Evolutionary conservation across 306 rosid genomes (phyloP).

Genomic region (Crataegus laevigata): DNA sequence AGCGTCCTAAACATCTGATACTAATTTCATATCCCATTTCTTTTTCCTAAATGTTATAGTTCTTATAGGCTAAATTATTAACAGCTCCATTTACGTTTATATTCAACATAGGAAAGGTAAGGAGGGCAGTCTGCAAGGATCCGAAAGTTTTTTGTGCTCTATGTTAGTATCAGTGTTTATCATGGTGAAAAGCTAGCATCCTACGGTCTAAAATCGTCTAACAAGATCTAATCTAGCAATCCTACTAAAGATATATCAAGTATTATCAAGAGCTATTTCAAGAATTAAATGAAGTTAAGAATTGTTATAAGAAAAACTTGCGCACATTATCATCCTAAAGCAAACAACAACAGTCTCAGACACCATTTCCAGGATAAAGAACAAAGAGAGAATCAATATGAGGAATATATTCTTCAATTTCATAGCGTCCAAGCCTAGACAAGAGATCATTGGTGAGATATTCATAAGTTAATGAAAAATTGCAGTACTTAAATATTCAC

Average conservation of each 20-base stretch:
- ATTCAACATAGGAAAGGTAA: neutral
- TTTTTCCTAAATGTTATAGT: neutral
- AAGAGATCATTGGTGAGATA: neutral
- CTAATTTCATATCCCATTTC: neutral
- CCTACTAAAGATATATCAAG: neutral
- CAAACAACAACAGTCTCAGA: neutral
- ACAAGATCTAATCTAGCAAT: neutral
- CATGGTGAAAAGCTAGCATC: neutral
- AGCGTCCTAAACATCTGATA: neutral
- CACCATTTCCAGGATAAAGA: constrained; percentile 5
- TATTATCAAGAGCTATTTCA: neutral
- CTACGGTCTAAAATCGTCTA: neutral
- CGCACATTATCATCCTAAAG: neutral
- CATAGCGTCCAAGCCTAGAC: neutral
- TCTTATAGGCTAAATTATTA: neutral
- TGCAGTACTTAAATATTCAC: neutral
- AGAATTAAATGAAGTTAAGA: neutral
- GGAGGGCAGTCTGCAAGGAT: neutral
- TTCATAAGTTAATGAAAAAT: neutral
- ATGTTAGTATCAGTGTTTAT: neutral
- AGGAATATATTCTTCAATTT: neutral
- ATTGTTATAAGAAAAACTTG: neutral
- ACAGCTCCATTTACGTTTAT: neutral
- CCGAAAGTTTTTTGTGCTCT: neutral
- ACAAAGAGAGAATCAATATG: neutral